phyloP scores from a whole-genome alignment of 2,329 filamentous ascomycete genomes.

The Aspergillus versicolor region DNA sequence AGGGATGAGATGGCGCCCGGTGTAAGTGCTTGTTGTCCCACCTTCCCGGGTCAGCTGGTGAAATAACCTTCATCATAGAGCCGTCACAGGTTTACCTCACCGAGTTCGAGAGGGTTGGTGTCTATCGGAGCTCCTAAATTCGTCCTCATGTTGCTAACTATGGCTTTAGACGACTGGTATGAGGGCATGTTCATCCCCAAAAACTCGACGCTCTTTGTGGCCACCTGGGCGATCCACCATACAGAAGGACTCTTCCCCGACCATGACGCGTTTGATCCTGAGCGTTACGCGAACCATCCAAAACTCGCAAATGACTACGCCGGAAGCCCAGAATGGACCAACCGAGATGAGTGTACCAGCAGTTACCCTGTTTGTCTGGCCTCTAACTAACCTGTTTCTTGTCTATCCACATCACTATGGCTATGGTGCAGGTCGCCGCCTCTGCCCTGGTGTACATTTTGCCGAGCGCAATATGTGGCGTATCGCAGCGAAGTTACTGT shows the following conservation, averaged over 20 bases:
- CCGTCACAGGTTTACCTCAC: not conserved
- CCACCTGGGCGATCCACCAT: constrained; percentile 50
- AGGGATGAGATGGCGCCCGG: constrained; percentile 56
- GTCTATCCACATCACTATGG: constrained; percentile 14
- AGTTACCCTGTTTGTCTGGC: not conserved
- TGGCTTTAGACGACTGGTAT: constrained; percentile 36
- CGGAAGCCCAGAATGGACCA: constrained; percentile 30
- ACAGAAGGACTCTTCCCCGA: constrained; percentile 23
- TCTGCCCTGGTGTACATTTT: constrained; percentile 35
- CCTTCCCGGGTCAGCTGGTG: constrained; percentile 49
- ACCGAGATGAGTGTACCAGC: constrained; percentile 30
- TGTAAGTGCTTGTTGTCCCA: constrained; percentile 28
- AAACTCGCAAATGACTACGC: constrained; percentile 38
- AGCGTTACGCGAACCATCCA: constrained; percentile 29
- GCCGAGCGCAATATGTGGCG: constrained; percentile 32
- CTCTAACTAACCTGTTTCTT: not conserved
- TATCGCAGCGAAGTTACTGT: constrained; percentile 29
- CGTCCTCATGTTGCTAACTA: not conserved
- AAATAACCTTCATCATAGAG: not conserved
- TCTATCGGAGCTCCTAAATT: not conserved
- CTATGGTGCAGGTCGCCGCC: constrained; percentile 27
- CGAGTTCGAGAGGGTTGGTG: not conserved
- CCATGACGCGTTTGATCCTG: constrained; percentile 31
- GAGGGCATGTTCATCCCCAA: constrained; percentile 50
- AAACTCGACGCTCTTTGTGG: constrained; percentile 45